Percentiles rank a stretch among this genome's conserved stretches.
phyloP scores from a whole-genome alignment of 148 eudicot species.

The Amaranthus palmeri region DNA sequence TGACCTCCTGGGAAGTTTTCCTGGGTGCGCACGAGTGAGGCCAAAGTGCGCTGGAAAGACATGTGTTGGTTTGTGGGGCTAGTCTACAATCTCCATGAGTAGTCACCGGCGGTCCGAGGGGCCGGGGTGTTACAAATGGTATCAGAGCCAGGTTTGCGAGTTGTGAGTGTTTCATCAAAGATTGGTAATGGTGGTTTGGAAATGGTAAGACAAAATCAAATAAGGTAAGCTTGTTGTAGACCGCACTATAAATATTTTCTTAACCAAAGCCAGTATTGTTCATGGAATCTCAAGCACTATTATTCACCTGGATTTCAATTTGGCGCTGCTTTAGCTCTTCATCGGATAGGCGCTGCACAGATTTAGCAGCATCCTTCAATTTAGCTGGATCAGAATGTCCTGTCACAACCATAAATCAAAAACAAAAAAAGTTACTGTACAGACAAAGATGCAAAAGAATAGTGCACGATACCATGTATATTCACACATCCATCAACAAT shows the following conservation, averaged over 20 bases:
- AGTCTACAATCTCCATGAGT: no score
- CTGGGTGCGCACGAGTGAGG: no score
- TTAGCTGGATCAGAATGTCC: slow-evolving; percentile 91
- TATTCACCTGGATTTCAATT: slow-evolving; percentile 60
- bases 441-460: neutral
- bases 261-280: neutral
- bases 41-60: no score
- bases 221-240: neutral
- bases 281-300: neutral
- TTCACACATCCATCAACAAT: no score
- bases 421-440: slow-evolving; percentile 11
- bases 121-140: no score
- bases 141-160: no score
- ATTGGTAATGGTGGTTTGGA: no score
- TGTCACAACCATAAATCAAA: slow-evolving; percentile 23
- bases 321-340: slow-evolving; percentile 76
- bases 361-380: slow-evolving; percentile 62
- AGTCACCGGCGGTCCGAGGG: no score
- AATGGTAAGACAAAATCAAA: neutral
- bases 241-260: neutral
- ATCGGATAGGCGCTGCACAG: slow-evolving; percentile 52
- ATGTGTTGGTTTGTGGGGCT: no score
- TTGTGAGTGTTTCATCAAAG: no score
- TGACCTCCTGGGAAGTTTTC: no score
- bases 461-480: neutral